Evolutionary conservation across 164 flowering plant genomes (phyloP), one percentile per base, ranked within the genome.

Genomic region (Akebia trifoliata): DNA sequence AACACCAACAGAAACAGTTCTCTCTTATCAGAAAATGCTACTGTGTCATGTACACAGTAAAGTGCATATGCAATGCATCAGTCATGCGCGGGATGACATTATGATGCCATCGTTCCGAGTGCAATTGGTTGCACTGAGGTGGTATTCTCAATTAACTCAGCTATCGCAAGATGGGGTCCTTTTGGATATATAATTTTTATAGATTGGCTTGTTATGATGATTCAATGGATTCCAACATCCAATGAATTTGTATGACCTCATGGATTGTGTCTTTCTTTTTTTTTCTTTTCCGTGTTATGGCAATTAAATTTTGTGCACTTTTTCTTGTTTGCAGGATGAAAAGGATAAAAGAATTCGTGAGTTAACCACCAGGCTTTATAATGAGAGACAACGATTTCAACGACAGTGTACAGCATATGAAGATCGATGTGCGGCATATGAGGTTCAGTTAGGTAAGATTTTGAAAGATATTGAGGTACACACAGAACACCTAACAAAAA

Each of bases 331-430:
- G 65, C 75, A 76, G 80, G 80, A 76, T 46, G 77, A 73, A 50
- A 76, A 73, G 59, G 80, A 76, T 63, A 69, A 58, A 54, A 70
- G 63, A 54, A 76, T 76, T 30, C 61, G 80, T 6, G 77, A 76
- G 51, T 55, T 76, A 31, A 62, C 80, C 29, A 46, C 62, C 4
- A 69, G 68, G 63, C 43, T 75, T 53, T 59, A 70, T 49, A 72
- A 67, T 38, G 77, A 76, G 66, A 76, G 70, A 39, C 67, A 68
- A 57, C 51, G 61, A 55, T 72, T 60, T 38, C 61, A 72, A 36
- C 56, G 75, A 25, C 69, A 63, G 39, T 68, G 73, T 57, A 73
- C 71, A 12, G 77, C 75, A 52, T 76, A 76, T 40, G 72, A 73
- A 60, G 72, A 73, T 39, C 66, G 51, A 10, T 64, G 68, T 20